Conservation (phyloP, 345 rosid genomes). For the Jatropha curcas region DNA sequence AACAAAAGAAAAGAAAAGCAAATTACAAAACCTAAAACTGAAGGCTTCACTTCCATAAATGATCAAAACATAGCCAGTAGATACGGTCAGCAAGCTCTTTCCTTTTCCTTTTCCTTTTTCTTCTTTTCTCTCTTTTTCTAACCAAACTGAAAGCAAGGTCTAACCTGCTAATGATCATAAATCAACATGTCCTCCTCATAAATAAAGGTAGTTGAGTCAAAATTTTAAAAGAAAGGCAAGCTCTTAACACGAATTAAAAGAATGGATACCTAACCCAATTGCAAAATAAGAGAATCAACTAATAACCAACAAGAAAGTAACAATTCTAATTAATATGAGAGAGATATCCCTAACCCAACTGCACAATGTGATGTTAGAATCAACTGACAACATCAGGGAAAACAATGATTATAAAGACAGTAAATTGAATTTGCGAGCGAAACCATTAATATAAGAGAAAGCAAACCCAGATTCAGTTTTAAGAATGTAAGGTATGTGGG, state of each 20-base stretch:
- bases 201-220: neutral
- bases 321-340: constrained; percentile 6
- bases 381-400: constrained; percentile 8
- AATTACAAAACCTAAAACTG: neutral
- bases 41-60: constrained; percentile 1
- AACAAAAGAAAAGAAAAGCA: too few species aligned
- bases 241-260: neutral
- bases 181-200: neutral
- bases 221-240: constrained; percentile 3
- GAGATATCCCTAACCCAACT: constrained; percentile 14
- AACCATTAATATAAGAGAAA: neutral
- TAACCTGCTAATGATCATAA: neutral
- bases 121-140: neutral
- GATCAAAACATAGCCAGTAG: neutral
- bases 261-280: neutral
- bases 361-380: constrained; percentile 16
- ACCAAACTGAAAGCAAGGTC: neutral
- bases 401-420: neutral
- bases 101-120: neutral
- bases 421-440: constrained; percentile 1
- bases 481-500: neutral
- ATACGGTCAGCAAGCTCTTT: neutral
- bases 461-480: constrained; percentile 10
- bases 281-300: neutral
- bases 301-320: constrained; percentile 7